Evolutionary conservation across 129 eudicot genomes (phyloP).

Genomic region (Lonicera japonica): DNA sequence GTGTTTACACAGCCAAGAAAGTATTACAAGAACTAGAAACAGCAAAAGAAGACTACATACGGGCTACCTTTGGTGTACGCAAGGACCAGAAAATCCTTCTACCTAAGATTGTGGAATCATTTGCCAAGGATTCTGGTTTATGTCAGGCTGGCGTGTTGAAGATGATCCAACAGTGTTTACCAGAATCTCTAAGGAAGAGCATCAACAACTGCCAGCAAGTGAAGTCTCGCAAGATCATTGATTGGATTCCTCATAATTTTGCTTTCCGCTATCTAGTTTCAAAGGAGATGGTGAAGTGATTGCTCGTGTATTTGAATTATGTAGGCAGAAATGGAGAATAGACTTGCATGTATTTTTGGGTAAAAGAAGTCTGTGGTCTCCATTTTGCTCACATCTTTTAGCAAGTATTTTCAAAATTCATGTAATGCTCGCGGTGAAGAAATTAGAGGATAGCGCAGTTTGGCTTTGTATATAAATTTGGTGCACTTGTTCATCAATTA

Average conservation of each 20-base stretch:
- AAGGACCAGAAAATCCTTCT: conserved; percentile 70
- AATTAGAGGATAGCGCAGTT: too few species aligned
- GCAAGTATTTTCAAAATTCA: background rate
- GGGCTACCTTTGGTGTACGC: conserved; percentile 78
- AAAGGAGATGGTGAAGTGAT: conserved; percentile 74
- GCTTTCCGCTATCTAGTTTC: conserved; percentile 80
- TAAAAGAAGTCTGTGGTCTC: background rate
- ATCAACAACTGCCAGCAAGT: conserved; percentile 60
- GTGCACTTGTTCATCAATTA: background rate
- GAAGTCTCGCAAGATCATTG: conserved; percentile 64
- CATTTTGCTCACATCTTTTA: background rate
- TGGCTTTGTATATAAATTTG: background rate
- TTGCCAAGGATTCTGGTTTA: conserved; percentile 74
- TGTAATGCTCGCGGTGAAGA: conserved; percentile 2
- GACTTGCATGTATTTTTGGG: background rate
- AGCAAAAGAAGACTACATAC: conserved; percentile 84
- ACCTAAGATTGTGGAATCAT: conserved; percentile 76
- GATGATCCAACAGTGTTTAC: conserved; percentile 73
- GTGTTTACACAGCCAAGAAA: conserved; percentile 80
- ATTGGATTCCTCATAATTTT: conserved; percentile 80
- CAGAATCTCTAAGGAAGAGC: conserved; percentile 66
- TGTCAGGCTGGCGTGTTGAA: conserved; percentile 63
- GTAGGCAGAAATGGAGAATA: background rate
- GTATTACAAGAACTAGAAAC: conserved; percentile 69
- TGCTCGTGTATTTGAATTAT: background rate